Percentiles rank a stretch among this genome's conserved stretches.
Evolutionary conservation across 108 stramenopile genomes (phyloP).

Genomic region (Asterionellopsis glacialis): DNA sequence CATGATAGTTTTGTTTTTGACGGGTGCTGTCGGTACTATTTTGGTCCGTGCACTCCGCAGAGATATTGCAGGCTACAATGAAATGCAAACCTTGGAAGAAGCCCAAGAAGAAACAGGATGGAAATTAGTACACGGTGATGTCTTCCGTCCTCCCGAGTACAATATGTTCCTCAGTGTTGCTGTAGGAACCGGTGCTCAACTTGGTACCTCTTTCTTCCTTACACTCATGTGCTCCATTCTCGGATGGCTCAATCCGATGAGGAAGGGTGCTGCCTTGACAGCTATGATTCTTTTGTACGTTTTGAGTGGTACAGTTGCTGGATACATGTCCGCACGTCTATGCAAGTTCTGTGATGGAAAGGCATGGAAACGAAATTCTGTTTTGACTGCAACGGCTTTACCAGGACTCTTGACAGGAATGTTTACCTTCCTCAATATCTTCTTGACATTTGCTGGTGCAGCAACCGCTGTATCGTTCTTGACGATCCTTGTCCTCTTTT

Average conservation of each 20-base stretch:
- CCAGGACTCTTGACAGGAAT: slow-evolving; percentile 60
- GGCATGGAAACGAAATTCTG: slow-evolving; percentile 49
- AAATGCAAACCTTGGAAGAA: slow-evolving; percentile 32
- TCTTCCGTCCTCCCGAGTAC: slow-evolving; percentile 71
- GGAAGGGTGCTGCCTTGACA: slow-evolving; percentile 81
- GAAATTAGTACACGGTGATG: slow-evolving; percentile 90
- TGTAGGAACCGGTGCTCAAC: slow-evolving; percentile 84
- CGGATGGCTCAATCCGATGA: slow-evolving; percentile 83
- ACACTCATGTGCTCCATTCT: slow-evolving; percentile 60
- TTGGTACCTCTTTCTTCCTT: slow-evolving; percentile 57
- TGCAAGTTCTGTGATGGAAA: slow-evolving; percentile 76
- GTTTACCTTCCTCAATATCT: slow-evolving; percentile 68
- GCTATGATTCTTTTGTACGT: slow-evolving; percentile 89
- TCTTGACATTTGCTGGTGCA: slow-evolving; percentile 54
- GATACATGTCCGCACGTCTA: slow-evolving; percentile 70
- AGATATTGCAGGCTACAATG: slow-evolving; percentile 90
- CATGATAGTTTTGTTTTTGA: slow-evolving; percentile 90
- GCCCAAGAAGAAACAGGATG: slow-evolving; percentile 82
- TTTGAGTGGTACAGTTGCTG: slow-evolving; percentile 68
- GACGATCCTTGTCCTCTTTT: slow-evolving; percentile 72
- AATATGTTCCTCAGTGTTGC: slow-evolving; percentile 64
- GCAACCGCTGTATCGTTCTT: slow-evolving; percentile 80
- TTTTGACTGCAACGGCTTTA: slow-evolving; percentile 68
- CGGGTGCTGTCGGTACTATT: slow-evolving; percentile 84
- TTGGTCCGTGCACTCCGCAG: slow-evolving; percentile 74